Conservation (phyloP, 306 rosid genomes). For the Glycine soja region DNA sequence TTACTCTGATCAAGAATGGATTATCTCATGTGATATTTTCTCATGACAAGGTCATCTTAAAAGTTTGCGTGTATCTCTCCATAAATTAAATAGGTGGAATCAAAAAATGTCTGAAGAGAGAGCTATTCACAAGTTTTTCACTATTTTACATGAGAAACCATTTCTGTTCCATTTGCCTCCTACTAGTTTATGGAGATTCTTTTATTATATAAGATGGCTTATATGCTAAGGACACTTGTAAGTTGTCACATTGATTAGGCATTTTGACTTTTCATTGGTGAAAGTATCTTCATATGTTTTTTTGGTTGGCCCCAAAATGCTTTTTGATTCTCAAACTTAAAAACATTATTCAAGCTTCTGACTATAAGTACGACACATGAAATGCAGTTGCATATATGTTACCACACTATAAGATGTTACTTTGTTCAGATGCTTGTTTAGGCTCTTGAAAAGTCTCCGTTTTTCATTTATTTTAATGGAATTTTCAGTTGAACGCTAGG, state of each 20-base stretch:
- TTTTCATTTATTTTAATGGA: constrained; percentile 49
- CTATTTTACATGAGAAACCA: background rate
- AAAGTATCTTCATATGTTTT: background rate
- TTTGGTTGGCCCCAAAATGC: constrained; percentile 2
- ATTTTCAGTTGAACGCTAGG: constrained; percentile 89
- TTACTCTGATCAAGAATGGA: constrained; percentile 14
- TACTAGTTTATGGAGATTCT: constrained; percentile 26
- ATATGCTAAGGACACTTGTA: background rate
- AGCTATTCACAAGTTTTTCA: background rate
- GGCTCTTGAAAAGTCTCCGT: constrained; percentile 38
- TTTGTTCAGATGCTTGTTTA: constrained; percentile 21
- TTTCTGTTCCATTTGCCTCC: constrained; percentile 20
- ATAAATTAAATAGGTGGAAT: background rate
- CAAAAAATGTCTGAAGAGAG: background rate
- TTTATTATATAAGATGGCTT: constrained; percentile 11
- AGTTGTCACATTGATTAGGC: constrained; percentile 29
- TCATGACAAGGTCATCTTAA: background rate
- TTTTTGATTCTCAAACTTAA: constrained; percentile 26
- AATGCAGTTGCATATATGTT: constrained; percentile 29
- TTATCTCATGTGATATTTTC: constrained; percentile 17
- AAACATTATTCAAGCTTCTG: constrained; percentile 37
- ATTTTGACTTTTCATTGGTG: constrained; percentile 21
- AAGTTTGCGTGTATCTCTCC: background rate
- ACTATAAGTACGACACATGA: constrained; percentile 34
- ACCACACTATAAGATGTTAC: constrained; percentile 26